Evolutionary conservation across 139 green algal species (phyloP).

Genomic region (Microglena sp.): DNA sequence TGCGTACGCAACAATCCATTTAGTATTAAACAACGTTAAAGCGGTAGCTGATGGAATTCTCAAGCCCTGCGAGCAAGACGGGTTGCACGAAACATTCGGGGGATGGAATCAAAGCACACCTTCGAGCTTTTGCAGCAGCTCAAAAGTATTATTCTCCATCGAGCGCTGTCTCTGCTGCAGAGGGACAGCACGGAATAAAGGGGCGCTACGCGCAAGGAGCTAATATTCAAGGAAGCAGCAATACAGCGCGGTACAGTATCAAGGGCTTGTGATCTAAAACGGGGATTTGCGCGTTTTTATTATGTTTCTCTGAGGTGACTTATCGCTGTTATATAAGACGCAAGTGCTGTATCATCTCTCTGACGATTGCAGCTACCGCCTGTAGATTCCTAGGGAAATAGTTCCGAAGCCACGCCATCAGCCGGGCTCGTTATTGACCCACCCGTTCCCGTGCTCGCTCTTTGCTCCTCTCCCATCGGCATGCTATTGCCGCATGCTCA

Average conservation of each 20-base stretch:
- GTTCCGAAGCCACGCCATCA: background rate
- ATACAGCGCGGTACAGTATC: background rate
- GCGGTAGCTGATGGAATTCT: too few species aligned
- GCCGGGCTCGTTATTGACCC: background rate
- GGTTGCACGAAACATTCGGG: too few species aligned
- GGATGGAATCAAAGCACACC: too few species aligned
- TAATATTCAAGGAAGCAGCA: background rate
- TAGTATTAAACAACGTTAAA: too few species aligned
- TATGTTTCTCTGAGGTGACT: background rate
- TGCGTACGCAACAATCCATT: too few species aligned
- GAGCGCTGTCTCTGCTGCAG: background rate
- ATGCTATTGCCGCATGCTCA: background rate
- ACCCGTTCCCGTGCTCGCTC: background rate
- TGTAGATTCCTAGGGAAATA: background rate
- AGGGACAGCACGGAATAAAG: background rate
- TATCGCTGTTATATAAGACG: background rate
- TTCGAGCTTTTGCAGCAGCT: conserved; percentile 6
- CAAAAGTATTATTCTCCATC: background rate
- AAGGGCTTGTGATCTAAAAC: background rate
- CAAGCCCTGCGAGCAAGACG: too few species aligned
- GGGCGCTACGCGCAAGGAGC: background rate
- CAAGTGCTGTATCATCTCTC: too few species aligned
- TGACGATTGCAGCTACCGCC: too few species aligned
- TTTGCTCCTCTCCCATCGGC: background rate
- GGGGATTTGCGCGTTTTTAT: background rate